A percentile compares a stretch with the other conserved stretches of the same genome.
Evolutionary conservation across 768 basidiomycete genomes (phyloP).

Genomic region (Suillus sp.): DNA sequence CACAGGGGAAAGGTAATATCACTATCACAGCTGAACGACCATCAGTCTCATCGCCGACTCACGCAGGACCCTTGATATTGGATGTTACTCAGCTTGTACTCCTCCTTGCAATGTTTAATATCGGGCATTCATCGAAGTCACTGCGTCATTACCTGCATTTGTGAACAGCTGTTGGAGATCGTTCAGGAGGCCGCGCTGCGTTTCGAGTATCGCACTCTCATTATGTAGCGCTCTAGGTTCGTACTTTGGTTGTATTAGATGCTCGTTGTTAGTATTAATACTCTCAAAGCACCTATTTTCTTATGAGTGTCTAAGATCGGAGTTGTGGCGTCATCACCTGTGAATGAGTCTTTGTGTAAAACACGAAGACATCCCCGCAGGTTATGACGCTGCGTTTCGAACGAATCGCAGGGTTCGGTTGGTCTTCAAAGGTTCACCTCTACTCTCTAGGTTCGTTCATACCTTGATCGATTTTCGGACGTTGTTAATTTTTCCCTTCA

Average conservation of each 20-base stretch:
- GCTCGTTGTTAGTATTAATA: background rate
- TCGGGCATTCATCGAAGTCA: background rate
- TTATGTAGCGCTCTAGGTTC: background rate
- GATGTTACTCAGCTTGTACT: background rate
- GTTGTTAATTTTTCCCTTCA: background rate
- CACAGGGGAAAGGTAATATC: background rate
- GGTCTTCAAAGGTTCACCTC: background rate
- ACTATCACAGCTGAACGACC: background rate
- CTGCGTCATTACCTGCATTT: background rate
- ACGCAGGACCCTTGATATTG: background rate
- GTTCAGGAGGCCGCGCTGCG: background rate
- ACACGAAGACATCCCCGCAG: background rate
- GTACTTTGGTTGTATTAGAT: background rate
- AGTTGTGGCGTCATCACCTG: background rate
- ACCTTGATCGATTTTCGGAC: background rate
- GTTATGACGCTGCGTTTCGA: background rate
- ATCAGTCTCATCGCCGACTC: background rate
- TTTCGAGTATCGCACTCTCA: background rate
- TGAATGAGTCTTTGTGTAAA: background rate
- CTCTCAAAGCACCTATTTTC: background rate
- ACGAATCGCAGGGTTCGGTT: background rate
- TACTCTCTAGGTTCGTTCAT: background rate
- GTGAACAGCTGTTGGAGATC: background rate
- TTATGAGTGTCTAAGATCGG: background rate
- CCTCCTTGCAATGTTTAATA: background rate